Percentiles rank a stretch among this genome's conserved stretches.
Evolutionary conservation across 495 filamentous ascomycete genomes (phyloP).

Genomic region (Podospora bellae-mahoneyi): DNA sequence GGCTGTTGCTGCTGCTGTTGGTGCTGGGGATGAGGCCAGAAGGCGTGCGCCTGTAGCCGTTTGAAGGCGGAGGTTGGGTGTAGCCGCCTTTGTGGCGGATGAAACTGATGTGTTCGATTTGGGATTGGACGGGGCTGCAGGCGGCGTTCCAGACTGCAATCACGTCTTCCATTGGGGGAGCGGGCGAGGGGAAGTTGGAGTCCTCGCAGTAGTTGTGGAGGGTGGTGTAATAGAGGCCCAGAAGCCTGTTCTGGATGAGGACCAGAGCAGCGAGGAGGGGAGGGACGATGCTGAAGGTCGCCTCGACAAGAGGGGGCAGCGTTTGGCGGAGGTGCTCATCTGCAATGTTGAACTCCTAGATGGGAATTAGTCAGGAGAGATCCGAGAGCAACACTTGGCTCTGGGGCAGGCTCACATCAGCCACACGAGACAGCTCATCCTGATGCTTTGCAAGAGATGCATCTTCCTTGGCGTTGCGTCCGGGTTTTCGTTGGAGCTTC

Average conservation of each 20-base stretch:
- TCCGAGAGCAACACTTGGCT: neutral
- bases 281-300: slow-evolving; percentile 77
- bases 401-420: slow-evolving; percentile 51
- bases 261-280: slow-evolving; percentile 70
- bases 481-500: slow-evolving; percentile 65
- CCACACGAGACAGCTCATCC: slow-evolving; percentile 63
- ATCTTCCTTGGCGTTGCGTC: slow-evolving; percentile 75
- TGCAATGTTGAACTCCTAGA: slow-evolving; percentile 73
- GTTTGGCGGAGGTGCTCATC: slow-evolving; percentile 74
- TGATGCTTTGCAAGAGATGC: slow-evolving; percentile 72
- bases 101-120: slow-evolving; percentile 69
- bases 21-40: slow-evolving; percentile 36
- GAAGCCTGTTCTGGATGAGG: slow-evolving; percentile 75
- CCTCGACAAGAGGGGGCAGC: slow-evolving; percentile 71
- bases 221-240: slow-evolving; percentile 81
- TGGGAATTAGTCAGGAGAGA: slow-evolving; percentile 19
- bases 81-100: slow-evolving; percentile 39
- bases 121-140: slow-evolving; percentile 61
- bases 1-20: slow-evolving; percentile 19
- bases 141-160: slow-evolving; percentile 64
- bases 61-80: slow-evolving; percentile 16
- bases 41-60: slow-evolving; percentile 32
- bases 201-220: slow-evolving; percentile 75
- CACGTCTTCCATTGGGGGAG: slow-evolving; percentile 69
- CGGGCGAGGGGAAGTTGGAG: slow-evolving; percentile 66